Evolutionary conservation across 1,139 yeast species (phyloP), one percentile per base, ranked within the genome.

Genomic region (Lodderomyces jiufengensis): DNA sequence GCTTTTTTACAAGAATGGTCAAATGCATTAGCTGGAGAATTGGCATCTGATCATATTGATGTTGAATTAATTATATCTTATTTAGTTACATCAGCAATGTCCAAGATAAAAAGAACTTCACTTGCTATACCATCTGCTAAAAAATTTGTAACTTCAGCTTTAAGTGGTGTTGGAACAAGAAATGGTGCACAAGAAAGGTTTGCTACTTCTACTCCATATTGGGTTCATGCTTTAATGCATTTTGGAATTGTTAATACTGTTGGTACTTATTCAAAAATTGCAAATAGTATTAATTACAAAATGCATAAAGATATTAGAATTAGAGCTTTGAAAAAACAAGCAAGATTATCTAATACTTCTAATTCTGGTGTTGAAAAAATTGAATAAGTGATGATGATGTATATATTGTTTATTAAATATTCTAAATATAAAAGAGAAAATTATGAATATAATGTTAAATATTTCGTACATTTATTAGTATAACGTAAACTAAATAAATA

Each of bases 1-100:
- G 90, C 95, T 5, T 92, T 92, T 61, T 71, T 92, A 52, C 97
- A 92, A 64, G 76, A 80, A 39, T 92, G 98, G 98, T 84, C 92
- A 36, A 68, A 75, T 40, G 90, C 97, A 1, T 70, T 92, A 47
- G 83, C 96, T n/a, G 86, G 90, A 15, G 99, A 92, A 61, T 71
- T 92, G 51, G 65, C 71, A 32, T 61, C 76, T 1, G 63, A 76
- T 36, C 76, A 80, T 14, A 73, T 92, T 45, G 98, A 92, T 52
- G 97, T 87, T 40, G 92, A 90, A 61, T 65, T 87, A 33, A 80
- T 86, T 26, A 62, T 90, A 36, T 86, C 97, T n/a, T 92, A 92
- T 61, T 73, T 92, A 53, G 97, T 92, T 33, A 84, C 97, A 4
- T 84, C 95, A 24, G 86, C 95, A 44, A 88, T 92, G 97, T 90